Conservation (phyloP, 345 rosid species). For the Arabidopsis arenosa region DNA sequence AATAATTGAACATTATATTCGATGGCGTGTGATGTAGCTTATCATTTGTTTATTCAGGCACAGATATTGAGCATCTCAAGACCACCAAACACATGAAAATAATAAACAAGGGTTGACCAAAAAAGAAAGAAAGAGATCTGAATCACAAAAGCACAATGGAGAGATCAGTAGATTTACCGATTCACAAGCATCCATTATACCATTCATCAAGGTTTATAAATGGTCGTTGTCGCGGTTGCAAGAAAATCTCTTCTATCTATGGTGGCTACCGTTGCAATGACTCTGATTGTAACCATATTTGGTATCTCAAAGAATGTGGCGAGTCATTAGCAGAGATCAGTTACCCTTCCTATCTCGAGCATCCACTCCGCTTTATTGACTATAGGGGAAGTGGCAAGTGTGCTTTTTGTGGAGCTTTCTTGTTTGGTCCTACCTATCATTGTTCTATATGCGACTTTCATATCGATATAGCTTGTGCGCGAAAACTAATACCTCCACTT, state of each 20-base stretch:
- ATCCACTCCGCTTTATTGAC: neutral
- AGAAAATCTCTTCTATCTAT: neutral
- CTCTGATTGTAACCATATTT: neutral
- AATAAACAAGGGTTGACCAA: neutral
- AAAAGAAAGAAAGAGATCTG: neutral
- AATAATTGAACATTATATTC: no score
- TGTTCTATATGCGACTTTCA: neutral
- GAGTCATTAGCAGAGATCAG: neutral
- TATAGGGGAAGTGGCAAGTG: neutral
- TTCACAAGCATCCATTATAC: slow-evolving; percentile 14
- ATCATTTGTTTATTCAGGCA: neutral
- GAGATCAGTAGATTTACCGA: neutral
- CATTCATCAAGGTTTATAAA: slow-evolving; percentile 11
- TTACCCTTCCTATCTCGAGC: neutral
- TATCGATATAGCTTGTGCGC: neutral
- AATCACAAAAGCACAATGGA: neutral
- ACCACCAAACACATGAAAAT: neutral
- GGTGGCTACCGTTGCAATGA: slow-evolving; percentile 6
- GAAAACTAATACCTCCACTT: neutral
- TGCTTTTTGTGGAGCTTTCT: slow-evolving; percentile 11
- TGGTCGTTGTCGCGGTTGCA: neutral
- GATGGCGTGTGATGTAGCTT: no score
- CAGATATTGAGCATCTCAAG: neutral
- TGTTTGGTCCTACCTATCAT: slow-evolving; percentile 18
- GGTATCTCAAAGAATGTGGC: neutral